A percentile compares a stretch with the other conserved stretches of the same genome.
These are phyloP conservation scores for Aegilops bicornis DNA, from an alignment of 176 grass and related monocot species.

Conservation along the genomic window DNA sequence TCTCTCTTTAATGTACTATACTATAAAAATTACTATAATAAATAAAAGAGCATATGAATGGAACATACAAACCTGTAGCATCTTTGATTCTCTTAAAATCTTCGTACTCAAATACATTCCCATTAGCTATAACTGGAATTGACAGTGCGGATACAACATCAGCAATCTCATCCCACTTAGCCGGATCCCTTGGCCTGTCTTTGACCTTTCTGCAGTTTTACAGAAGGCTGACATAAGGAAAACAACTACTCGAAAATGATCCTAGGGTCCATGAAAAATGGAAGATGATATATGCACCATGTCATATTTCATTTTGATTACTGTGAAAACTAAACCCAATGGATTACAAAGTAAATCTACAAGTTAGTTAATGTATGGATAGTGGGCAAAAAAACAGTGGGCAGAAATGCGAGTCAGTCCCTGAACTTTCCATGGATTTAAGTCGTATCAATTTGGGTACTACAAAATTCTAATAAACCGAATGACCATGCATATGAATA, in stretches of 20 bases:
- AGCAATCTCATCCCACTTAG: slow-evolving; percentile 93
- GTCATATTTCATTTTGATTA: slow-evolving; percentile 15
- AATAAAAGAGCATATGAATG: slow-evolving; percentile 13
- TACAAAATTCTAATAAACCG: not conserved
- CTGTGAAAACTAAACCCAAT: not conserved
- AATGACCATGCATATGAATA: not conserved
- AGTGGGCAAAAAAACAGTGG: not conserved
- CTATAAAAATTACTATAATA: not conserved
- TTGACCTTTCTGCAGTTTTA: slow-evolving; percentile 74
- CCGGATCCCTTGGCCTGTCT: slow-evolving; percentile 91
- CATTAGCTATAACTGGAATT: slow-evolving; percentile 98
- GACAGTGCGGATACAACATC: slow-evolving; percentile 87
- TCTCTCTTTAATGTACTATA: not conserved
- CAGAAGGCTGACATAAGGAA: not conserved
- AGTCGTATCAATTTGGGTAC: not conserved
- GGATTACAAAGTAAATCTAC: not conserved
- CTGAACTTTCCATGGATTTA: not conserved
- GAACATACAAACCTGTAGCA: slow-evolving; percentile 58
- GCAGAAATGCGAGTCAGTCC: not conserved
- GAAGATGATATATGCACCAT: not conserved
- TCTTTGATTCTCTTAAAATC: slow-evolving; percentile 89
- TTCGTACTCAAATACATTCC: slow-evolving; percentile 90
- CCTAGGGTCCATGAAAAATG: not conserved
- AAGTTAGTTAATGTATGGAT: not conserved
- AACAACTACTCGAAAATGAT: slow-evolving; percentile 5